phyloP scores from a whole-genome alignment of 2,329 filamentous ascomycete genomes.

The Aspergillus phoenicis region DNA sequence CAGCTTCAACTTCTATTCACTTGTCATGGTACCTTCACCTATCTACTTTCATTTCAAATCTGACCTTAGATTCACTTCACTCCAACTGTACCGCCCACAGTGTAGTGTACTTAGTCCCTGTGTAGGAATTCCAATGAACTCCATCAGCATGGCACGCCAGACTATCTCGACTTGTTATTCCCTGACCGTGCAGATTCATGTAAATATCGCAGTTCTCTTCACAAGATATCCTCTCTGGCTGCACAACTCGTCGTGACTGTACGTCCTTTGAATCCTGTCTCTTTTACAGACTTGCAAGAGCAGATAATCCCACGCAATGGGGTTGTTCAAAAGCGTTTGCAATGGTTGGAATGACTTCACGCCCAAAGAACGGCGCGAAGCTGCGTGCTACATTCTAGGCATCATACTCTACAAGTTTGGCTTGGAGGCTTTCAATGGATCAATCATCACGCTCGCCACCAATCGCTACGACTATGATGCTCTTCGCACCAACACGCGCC shows the following conservation, averaged over 20 bases:
- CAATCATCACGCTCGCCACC: constrained; percentile 19
- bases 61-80: background rate
- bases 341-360: constrained; percentile 18
- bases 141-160: background rate
- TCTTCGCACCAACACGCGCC: constrained; percentile 7
- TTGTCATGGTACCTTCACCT: background rate
- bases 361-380: constrained; percentile 16
- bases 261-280: background rate
- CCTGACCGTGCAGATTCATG: background rate
- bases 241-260: background rate
- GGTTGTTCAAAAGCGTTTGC: constrained; percentile 11
- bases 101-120: background rate
- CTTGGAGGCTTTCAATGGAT: constrained; percentile 20
- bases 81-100: background rate
- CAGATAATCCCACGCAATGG: constrained; percentile 4
- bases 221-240: background rate
- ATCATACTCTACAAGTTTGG: constrained; percentile 23
- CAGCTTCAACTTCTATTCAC: background rate
- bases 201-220: background rate
- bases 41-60: no score
- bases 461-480: constrained; percentile 23
- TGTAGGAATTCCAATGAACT: background rate
- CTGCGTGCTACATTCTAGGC: constrained; percentile 18
- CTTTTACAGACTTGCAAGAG: background rate
- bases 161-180: background rate